These are phyloP conservation scores for Ustilago xerochloae DNA, from an alignment of 1,284 basidiomycete species.

Conservation along the genomic window DNA sequence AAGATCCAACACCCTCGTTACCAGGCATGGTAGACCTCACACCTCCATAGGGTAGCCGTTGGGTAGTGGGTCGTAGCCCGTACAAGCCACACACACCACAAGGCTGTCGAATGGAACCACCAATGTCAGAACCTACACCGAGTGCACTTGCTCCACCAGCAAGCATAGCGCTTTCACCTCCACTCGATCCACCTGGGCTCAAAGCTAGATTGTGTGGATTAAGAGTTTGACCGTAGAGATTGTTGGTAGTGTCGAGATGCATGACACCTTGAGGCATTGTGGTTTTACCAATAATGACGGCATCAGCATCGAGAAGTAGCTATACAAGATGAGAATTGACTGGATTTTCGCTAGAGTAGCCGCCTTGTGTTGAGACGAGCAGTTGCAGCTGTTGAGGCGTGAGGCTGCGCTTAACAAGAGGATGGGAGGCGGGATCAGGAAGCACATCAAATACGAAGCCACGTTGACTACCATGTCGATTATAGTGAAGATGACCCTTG, in stretches of 20 bases:
- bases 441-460: conserved; percentile 56
- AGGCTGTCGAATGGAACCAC: conserved; percentile 50
- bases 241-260: conserved; percentile 53
- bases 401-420: conserved; percentile 21
- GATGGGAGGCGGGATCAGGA: conserved; percentile 18
- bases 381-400: conserved; percentile 14
- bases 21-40: conserved; percentile 46
- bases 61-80: conserved; percentile 42
- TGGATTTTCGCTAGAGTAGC: conserved; percentile 21
- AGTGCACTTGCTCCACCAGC: conserved; percentile 32
- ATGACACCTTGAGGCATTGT: conserved; percentile 58
- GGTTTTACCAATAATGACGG: conserved; percentile 52
- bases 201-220: conserved; percentile 51
- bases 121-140: conserved; percentile 50
- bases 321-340: conserved; percentile 26
- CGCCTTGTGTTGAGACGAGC: conserved; percentile 24
- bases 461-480: conserved; percentile 42
- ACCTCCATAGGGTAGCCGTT: conserved; percentile 36
- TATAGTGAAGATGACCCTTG: conserved; percentile 46
- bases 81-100: conserved; percentile 38
- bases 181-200: conserved; percentile 50
- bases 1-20: conserved; percentile 38
- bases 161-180: conserved; percentile 50
- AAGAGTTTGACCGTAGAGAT: conserved; percentile 53
- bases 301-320: conserved; percentile 35